Evolutionary conservation across 2,329 filamentous ascomycete genomes (phyloP), one percentile per base, ranked within the genome.

Genomic region (Calonectria pteridis): DNA sequence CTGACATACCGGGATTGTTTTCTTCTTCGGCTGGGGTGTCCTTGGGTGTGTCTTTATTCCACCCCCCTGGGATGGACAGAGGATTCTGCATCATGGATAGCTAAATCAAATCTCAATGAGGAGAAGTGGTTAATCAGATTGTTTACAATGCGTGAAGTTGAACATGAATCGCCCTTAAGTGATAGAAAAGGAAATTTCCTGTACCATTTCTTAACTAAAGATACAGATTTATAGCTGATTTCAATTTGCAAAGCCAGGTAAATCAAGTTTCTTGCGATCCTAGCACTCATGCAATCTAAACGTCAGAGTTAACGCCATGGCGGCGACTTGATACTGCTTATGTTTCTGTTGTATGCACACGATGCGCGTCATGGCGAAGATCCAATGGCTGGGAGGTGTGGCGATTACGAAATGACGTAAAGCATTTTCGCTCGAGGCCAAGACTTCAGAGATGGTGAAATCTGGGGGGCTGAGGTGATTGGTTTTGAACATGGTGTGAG

Each of bases 1-100:
- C 6, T 10, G 35, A 79, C 83, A 76, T 73, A 84, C 83, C 78
- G 72, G 83, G 77, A 72, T 82, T 79, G 64, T 77, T 73, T 73
- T 81, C 73, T 75, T 83, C 81, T 16, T 73, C 77, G 28, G 73
- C 59, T 46, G 78, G 74, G 72, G 76, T 75, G 31, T 81, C 78
- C 73, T 78, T 73, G 69, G 81, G 81, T 49, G 79, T 80, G 37
- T 84, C 82, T 74, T 84, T 83, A 63, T 78, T 79, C 76, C 81
- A 79, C 29, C 78, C 79, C 51, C 79, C 81, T 7, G 78, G 78
- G 65, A 82, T 77, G 31, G 81, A 76, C 55, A 80, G 74, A 26
- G 80, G 80, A 55, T 83, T 81, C 65, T 81, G 70, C 80, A 80
- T 80, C 50, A 16, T 65, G n/a, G 62, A 55, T 37, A 55, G 49